Conservation (phyloP, 2,329 filamentous ascomycete species). For the Aspergillaceae sp. region DNA sequence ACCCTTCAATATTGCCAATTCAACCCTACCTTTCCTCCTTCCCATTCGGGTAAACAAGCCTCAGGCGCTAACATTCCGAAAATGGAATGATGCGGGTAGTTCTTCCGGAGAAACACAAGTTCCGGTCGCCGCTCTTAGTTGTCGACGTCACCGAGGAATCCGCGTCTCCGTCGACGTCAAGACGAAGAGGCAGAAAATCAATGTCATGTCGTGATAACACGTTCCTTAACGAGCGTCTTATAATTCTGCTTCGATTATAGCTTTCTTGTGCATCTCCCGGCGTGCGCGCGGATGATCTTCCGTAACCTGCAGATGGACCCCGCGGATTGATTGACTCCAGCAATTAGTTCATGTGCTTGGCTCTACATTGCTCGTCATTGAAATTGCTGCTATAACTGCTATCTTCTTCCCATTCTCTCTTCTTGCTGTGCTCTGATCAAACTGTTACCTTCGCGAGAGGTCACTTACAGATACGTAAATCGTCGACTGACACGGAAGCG, state of each 20-base stretch:
- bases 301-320: background rate
- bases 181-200: no score
- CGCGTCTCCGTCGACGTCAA: no score
- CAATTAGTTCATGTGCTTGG: background rate
- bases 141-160: no score
- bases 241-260: background rate
- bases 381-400: background rate
- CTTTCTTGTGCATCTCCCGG: no score
- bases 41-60: background rate
- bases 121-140: background rate
- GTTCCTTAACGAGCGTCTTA: background rate
- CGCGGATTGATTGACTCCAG: background rate
- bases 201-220: no score
- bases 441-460: no score
- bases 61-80: constrained; percentile 1
- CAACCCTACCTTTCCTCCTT: no score
- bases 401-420: no score
- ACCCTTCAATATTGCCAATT: no score
- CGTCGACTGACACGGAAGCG: constrained; percentile 8
- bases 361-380: no score
- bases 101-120: background rate
- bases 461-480: background rate
- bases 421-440: no score
- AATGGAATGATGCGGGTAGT: background rate
- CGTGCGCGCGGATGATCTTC: no score